phyloP scores from a whole-genome alignment of 2,329 filamentous ascomycete species.

The Neurospora sp. region DNA sequence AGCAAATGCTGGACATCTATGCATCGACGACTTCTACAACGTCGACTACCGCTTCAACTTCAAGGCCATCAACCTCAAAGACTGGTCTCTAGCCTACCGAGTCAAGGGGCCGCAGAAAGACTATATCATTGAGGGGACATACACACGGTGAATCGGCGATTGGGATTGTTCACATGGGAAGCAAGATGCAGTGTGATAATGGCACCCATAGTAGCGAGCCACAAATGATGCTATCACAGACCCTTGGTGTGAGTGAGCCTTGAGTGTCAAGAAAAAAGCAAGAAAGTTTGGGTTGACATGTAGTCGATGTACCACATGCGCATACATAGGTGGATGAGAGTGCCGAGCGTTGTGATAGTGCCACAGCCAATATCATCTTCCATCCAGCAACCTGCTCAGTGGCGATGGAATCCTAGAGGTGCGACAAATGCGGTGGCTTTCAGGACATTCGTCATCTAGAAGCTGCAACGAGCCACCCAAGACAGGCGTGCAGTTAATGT shows the following conservation, averaged over 20 bases:
- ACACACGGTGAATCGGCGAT: conserved; percentile 29
- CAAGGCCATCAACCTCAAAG: conserved; percentile 42
- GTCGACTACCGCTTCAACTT: conserved; percentile 60
- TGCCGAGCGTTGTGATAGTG: background rate
- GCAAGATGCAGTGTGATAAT: background rate
- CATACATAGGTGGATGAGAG: background rate
- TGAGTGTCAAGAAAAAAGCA: background rate
- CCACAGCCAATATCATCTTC: background rate
- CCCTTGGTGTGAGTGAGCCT: background rate
- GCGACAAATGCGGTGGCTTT: background rate
- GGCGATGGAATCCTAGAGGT: background rate
- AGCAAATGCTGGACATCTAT: conserved; percentile 60
- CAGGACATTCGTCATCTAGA: background rate
- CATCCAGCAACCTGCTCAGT: background rate
- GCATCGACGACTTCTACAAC: conserved; percentile 62
- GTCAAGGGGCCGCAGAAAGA: conserved; percentile 68
- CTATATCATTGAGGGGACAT: conserved; percentile 50
- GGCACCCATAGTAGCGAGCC: background rate
- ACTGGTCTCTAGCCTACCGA: conserved; percentile 53
- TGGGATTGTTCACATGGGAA: background rate
- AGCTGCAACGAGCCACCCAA: background rate
- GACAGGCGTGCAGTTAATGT: background rate
- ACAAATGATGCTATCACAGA: background rate
- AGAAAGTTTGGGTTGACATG: background rate
- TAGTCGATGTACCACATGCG: background rate